A percentile compares a stretch with the other conserved stretches of the same genome.
Evolutionary conservation across 139 green algal genomes (phyloP).

Genomic region (Micromonas commoda): DNA sequence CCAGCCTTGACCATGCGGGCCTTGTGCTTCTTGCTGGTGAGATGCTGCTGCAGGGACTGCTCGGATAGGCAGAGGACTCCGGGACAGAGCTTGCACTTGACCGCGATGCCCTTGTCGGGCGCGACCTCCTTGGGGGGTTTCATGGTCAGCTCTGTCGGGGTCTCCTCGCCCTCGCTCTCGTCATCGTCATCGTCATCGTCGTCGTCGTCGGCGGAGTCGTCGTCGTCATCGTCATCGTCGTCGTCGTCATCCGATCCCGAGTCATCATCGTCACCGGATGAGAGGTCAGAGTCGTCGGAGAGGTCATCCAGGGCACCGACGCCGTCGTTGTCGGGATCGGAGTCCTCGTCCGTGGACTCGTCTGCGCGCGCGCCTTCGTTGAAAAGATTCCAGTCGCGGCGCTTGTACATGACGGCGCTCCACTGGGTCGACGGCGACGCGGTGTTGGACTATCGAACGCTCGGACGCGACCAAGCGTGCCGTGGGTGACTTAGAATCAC

Average conservation of each 20-base stretch:
- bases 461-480: too few relatives aligned
- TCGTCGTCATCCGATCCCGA: background rate
- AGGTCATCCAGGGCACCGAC: background rate
- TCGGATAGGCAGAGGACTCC: background rate
- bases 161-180: background rate
- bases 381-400: constrained; percentile 13
- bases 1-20: too few relatives aligned
- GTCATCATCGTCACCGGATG: background rate
- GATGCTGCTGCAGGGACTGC: background rate
- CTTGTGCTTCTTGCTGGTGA: background rate
- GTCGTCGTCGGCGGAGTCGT: background rate
- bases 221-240: background rate
- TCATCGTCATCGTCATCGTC: background rate
- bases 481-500: too few relatives aligned
- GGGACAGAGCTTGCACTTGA: background rate
- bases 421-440: background rate
- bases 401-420: background rate
- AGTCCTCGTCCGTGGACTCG: background rate
- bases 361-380: background rate
- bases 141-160: background rate
- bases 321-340: constrained; percentile 11
- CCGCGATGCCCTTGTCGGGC: background rate
- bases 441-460: too few relatives aligned
- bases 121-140: background rate
- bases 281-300: background rate